Conservation (phyloP, 768 basidiomycete genomes). For the Suillus hirtellus region DNA sequence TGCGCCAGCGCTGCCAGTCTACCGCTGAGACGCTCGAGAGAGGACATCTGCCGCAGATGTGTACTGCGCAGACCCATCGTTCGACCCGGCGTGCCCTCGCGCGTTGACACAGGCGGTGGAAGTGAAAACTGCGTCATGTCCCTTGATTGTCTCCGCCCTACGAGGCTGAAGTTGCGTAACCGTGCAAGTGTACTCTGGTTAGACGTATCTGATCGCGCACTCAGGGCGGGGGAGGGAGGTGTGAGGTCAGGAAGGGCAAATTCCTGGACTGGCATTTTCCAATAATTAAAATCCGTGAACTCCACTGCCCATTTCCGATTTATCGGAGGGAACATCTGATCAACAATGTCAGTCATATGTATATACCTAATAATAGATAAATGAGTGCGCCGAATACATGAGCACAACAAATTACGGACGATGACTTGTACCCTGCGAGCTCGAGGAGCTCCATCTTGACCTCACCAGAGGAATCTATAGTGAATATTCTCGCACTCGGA, state of each 20-base stretch:
- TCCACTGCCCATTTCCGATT: conserved; percentile 85
- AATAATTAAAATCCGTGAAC: conserved; percentile 97
- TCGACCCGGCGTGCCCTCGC: conserved; percentile 18
- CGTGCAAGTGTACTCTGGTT: conserved; percentile 71
- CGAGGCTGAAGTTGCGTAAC: conserved; percentile 77
- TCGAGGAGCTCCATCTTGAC: conserved; percentile 98
- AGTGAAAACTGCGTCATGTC: conserved; percentile 29
- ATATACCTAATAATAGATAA: conserved; percentile 66
- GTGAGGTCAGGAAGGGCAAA: conserved; percentile 76
- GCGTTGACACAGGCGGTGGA: conserved; percentile 31
- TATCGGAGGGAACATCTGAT: conserved; percentile 99
- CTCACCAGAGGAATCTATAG: conserved; percentile 91
- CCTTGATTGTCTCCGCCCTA: conserved; percentile 45
- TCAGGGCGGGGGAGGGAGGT: conserved; percentile 91
- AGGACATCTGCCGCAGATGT: conserved; percentile 71
- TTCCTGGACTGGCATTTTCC: conserved; percentile 81
- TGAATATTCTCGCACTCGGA: conserved; percentile 93
- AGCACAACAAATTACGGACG: conserved; percentile 48
- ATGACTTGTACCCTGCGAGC: conserved; percentile 94
- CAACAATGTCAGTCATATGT: conserved; percentile 98
- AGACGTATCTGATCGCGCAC: conserved; percentile 88
- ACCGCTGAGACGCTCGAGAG: conserved; percentile 68
- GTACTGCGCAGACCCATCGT: conserved; percentile 35
- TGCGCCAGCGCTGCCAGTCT: conserved; percentile 53
- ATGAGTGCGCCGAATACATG: neutral